phyloP scores from a whole-genome alignment of 2,329 filamentous ascomycete genomes.

The Sphaceloma murrayae region DNA sequence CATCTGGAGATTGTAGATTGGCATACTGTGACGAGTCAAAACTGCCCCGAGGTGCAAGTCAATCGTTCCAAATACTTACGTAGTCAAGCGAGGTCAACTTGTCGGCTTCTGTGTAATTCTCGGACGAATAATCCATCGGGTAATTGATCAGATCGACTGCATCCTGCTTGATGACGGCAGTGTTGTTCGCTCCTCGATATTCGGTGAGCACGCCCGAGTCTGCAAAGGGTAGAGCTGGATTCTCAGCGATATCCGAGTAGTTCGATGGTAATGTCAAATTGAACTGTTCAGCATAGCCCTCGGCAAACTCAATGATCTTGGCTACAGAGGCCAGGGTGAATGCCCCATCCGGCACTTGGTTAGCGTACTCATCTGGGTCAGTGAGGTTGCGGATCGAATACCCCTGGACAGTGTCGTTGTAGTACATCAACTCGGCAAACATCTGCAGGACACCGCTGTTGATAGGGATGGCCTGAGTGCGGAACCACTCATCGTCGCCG shows the following conservation, averaged over 20 bases:
- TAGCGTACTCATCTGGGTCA: conserved; percentile 63
- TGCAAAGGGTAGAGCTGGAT: conserved; percentile 19
- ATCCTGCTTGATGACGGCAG: conserved; percentile 51
- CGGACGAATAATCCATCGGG: conserved; percentile 45
- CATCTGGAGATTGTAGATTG: conserved; percentile 56
- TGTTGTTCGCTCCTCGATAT: conserved; percentile 19
- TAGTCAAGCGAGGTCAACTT: conserved; percentile 44
- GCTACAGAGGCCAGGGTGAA: conserved; percentile 19
- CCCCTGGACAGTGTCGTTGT: conserved; percentile 46
- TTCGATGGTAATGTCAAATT: conserved; percentile 17
- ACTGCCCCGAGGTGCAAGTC: too few relatives aligned
- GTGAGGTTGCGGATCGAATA: conserved; percentile 54
- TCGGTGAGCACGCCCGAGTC: conserved; percentile 19
- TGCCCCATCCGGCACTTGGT: conserved; percentile 33
- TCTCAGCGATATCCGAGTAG: conserved; percentile 18
- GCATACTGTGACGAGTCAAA: conserved; percentile 39
- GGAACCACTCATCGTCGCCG: conserved; percentile 49
- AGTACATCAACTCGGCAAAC: conserved; percentile 50
- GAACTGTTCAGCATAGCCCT: conserved; percentile 19
- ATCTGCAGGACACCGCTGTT: conserved; percentile 55
- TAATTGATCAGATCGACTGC: conserved; percentile 59
- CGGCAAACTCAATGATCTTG: conserved; percentile 19
- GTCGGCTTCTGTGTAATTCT: conserved; percentile 43
- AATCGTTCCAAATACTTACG: conserved; percentile 15
- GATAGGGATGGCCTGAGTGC: conserved; percentile 49